phyloP scores from a whole-genome alignment of 163 green algal species.

The Volvox carteri region DNA sequence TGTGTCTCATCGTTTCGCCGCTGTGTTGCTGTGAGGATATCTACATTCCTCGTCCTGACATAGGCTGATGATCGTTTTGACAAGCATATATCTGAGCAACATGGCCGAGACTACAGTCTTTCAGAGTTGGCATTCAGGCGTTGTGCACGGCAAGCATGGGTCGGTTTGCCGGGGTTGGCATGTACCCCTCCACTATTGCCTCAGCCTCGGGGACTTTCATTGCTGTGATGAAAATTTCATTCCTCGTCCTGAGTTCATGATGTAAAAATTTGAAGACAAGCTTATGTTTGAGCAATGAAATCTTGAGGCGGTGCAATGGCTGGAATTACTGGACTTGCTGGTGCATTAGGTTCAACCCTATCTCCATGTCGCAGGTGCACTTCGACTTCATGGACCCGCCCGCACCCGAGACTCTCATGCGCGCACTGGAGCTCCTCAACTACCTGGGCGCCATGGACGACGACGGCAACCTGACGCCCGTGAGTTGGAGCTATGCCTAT shows the following conservation, averaged over 20 bases:
- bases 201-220: not conserved
- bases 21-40: constrained; percentile 38
- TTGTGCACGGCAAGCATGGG: too few relatives aligned
- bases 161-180: too few relatives aligned
- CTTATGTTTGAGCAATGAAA: constrained; percentile 83
- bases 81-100: constrained; percentile 39
- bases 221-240: constrained; percentile 73
- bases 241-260: constrained; percentile 77
- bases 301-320: not conserved
- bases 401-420: constrained; percentile 99
- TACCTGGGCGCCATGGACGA: constrained; percentile 99
- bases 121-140: too few relatives aligned
- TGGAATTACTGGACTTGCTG: not conserved
- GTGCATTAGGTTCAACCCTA: not conserved
- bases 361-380: constrained; percentile 86
- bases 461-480: constrained; percentile 94
- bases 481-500: constrained; percentile 44
- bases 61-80: not conserved
- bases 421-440: constrained; percentile 99
- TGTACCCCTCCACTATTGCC: not conserved
- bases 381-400: constrained; percentile 99
- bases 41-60: constrained; percentile 73
- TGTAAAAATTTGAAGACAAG: constrained; percentile 65
- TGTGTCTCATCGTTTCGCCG: too few relatives aligned
- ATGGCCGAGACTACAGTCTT: not conserved